Evolutionary conservation across 129 eudicot genomes (phyloP), one percentile per base, ranked within the genome.

Genomic region (Glebionis coronaria): DNA sequence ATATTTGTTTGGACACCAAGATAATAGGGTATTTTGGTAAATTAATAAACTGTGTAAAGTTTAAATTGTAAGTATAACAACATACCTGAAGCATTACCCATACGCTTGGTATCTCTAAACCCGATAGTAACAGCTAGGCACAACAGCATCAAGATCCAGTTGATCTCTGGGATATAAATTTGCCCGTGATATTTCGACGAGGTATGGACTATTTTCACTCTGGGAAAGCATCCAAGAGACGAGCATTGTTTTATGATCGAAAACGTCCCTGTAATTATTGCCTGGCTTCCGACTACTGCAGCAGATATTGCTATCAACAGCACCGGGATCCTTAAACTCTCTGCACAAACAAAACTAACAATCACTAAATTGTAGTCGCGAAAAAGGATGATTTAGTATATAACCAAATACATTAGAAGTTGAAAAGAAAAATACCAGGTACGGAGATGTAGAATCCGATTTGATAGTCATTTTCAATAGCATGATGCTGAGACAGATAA

Each of bases 281-380:
- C 99, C 81, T 94, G 99, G 87, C 99, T 90, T 61, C 97, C 99
- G 21, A 94, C 97, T 1, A 94, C 99, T 16, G 99, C 99, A 53
- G 99, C 99, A 46, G 87, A 87, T 63, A 94, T 79, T 71, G 99
- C 99, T 69, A 90, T 84, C 68, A 80, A 83, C 67, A 89, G 74
- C 76, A 94, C 97, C 0, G 99, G 99, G 76, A 87, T 78, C 75
- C 93, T 81, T 60, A 94, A 56, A 42, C 38, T 81, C 70, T 87
- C 98, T 93, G 77, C 5, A 52, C 9, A 76, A 51, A 45, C 20
- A 9, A 12, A 45, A 69, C 7, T 3, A 15, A 35, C 60, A 56
- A 19, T 69, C 21, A 78, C 2, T 73, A 59, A 73, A 70, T 23
- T 9, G 27, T 11, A 63, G 5, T 25, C 20, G 10, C 29, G 20